Conservation (phyloP, 2,329 filamentous ascomycete genomes). For the Diaporthe capsici region DNA sequence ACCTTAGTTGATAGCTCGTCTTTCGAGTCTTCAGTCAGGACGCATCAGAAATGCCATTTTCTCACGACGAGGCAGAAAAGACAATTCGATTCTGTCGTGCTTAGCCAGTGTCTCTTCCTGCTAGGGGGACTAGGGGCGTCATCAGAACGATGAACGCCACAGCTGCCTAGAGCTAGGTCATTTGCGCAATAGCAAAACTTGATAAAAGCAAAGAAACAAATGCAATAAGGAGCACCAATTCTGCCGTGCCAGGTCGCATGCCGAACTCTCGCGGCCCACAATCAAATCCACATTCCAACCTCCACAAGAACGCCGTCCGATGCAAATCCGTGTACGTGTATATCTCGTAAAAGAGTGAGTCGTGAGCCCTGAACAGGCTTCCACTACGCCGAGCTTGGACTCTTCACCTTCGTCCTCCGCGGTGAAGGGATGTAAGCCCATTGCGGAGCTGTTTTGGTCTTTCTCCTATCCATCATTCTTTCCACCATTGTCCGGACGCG, state of each 20-base stretch:
- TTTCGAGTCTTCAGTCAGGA: background rate
- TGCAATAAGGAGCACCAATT: background rate
- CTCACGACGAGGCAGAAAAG: background rate
- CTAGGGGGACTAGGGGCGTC: background rate
- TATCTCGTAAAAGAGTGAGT: constrained; percentile 35
- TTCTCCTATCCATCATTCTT: background rate
- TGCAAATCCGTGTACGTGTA: constrained; percentile 26
- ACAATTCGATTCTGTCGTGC: background rate
- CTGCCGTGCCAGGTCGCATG: background rate
- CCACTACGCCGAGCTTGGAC: background rate
- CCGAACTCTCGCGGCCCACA: background rate
- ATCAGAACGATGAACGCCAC: background rate
- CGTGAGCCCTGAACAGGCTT: background rate
- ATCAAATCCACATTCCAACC: background rate
- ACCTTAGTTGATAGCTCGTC: background rate
- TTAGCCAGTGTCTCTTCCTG: background rate
- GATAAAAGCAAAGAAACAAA: background rate
- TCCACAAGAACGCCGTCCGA: constrained; percentile 33
- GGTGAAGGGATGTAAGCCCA: background rate
- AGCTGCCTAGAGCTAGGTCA: background rate
- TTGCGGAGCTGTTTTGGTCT: background rate
- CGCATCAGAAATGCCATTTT: background rate
- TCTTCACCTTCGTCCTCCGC: background rate
- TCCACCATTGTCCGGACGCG: background rate
- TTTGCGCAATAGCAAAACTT: background rate